phyloP scores from a whole-genome alignment of 495 filamentous ascomycete genomes.

The Tuber magnatum region DNA sequence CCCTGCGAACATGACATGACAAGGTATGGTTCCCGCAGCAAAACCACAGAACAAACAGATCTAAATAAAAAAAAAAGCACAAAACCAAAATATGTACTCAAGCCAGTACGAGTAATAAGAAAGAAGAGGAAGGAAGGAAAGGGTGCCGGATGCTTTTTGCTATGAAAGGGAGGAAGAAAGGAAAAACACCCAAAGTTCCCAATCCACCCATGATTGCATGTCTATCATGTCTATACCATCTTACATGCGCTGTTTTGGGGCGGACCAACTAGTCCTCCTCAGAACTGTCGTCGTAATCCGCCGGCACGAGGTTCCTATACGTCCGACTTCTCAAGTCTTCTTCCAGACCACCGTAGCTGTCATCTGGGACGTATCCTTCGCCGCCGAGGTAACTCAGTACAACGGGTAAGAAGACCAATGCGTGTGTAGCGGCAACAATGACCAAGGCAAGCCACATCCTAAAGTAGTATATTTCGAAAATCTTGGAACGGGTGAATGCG shows the following conservation, averaged over 20 bases:
- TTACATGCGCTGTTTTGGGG: not conserved
- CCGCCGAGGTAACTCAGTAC: conserved; percentile 80
- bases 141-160: not conserved
- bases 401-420: conserved; percentile 85
- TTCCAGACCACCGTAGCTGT: conserved; percentile 67
- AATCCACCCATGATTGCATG: not conserved
- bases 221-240: not conserved
- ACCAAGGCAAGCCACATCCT: conserved; percentile 89
- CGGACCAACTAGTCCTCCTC: conserved; percentile 29
- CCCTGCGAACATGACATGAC: not conserved
- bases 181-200: not conserved
- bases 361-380: conserved; percentile 74
- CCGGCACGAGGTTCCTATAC: conserved; percentile 15
- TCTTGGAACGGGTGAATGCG: conserved; percentile 92
- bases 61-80: not conserved
- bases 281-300: conserved; percentile 24
- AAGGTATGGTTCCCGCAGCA: not conserved
- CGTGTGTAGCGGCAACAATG: conserved; percentile 77
- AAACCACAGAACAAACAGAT: not conserved
- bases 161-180: not conserved
- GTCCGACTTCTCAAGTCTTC: conserved; percentile 57
- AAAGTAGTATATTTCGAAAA: conserved; percentile 99
- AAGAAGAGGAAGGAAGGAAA: not conserved
- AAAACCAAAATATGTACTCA: not conserved
- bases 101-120: not conserved